Base-by-base conservation (phyloP, 108 stramenopile species). In the Skeletonema marinoi region DNA sequence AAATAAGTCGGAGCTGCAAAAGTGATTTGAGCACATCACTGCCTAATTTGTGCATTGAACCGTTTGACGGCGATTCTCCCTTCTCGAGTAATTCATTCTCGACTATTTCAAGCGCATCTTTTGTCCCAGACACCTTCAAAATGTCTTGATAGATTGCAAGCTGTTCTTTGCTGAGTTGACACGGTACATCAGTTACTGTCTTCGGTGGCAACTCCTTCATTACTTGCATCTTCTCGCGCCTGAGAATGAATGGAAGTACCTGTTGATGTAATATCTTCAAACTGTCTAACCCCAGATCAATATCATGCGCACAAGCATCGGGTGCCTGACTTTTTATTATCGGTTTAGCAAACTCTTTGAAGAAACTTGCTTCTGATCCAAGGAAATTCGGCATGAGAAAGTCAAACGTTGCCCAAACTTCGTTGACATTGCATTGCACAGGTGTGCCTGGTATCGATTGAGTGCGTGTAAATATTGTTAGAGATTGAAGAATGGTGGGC, bases 341-440 rank as follows among this genome's bases (percentile, higher is more conserved):
- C 4, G 91, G 88, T 41, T 70, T 77, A 29, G 95, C 98, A 82
- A 93, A 99, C 65, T 93, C 88, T 70, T 91, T 90, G 0, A 88
- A 66, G 70, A 99, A 99, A 9, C 74, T 48, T 11, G 75, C 66
- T 17, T 86, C 75, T 13, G 86, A 75, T 19, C 97, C 97, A 73
- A 99, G 94, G 77, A 98, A 97, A 76, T 95, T 95, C 0, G 98
- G 98, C 90, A 98, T 89, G 6, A 99, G 90, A 62, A 97, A 99
- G 68, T 99, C 98, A 75, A 99, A 97, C 12, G 92, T 86, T 61
- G 98, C 93, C 98, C 98, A 98, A 12, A 99, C 82, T 72, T 99
- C 99, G 62, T 96, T 83, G n/a, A 99, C 97, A 62, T 93, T 93
- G 80, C 98, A 98, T 80, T 99, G 98, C 17, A 98, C 86, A 13